A percentile compares a stretch with the other conserved stretches of the same genome.
phyloP scores from a whole-genome alignment of 1,284 basidiomycete species.

The Cryptococcus wingfieldii region DNA sequence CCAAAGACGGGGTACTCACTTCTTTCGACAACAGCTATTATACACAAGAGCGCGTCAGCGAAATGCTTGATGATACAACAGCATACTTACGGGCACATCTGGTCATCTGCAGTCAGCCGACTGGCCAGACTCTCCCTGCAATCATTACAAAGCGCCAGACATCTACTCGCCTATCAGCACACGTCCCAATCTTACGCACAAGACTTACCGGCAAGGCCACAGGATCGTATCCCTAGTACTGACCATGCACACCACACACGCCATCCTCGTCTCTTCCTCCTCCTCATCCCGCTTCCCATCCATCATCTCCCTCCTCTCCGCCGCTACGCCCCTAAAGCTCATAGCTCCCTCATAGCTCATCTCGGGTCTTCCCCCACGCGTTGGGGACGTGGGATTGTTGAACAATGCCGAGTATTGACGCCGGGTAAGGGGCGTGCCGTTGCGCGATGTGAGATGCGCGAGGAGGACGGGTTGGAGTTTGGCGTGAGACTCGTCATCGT shows the following conservation, averaged over 20 bases:
- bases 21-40: slow-evolving; percentile 23
- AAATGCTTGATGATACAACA: neutral
- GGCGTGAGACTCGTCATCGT: slow-evolving; percentile 6
- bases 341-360: neutral
- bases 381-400: slow-evolving; percentile 1
- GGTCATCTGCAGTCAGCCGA: slow-evolving; percentile 37
- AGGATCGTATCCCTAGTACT: slow-evolving; percentile 44
- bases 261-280: slow-evolving; percentile 38
- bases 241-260: slow-evolving; percentile 46
- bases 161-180: slow-evolving; percentile 12
- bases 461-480: slow-evolving; percentile 44
- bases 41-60: slow-evolving; percentile 2
- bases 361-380: neutral
- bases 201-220: slow-evolving; percentile 42
- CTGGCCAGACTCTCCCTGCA: slow-evolving; percentile 45
- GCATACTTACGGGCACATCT: slow-evolving; percentile 42
- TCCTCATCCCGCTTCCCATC: slow-evolving; percentile 25
- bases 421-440: slow-evolving; percentile 38
- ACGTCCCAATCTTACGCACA: neutral
- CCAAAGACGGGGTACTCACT: slow-evolving; percentile 15
- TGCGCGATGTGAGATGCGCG: slow-evolving; percentile 42
- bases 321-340: slow-evolving; percentile 16
- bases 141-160: slow-evolving; percentile 44
- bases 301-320: slow-evolving; percentile 16
- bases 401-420: slow-evolving; percentile 30